Evolutionary conservation across 768 basidiomycete genomes (phyloP), one percentile per base, ranked within the genome.

Genomic region (Peribolospora baueri): DNA sequence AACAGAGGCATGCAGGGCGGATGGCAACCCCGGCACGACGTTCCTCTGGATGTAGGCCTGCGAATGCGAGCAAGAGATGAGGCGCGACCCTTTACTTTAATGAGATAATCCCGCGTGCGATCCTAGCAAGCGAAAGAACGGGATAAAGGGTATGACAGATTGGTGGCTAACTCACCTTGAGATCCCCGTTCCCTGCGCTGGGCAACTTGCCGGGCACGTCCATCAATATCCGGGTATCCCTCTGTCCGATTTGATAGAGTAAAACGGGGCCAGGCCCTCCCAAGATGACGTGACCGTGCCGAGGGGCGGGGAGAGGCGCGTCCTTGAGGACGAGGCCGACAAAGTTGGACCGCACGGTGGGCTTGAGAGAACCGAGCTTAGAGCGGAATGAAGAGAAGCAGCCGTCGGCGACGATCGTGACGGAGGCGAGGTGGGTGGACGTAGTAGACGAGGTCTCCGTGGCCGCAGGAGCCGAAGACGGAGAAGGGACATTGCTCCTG

Each of bases 401-500:
- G 0, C 91, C 91, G 65, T 98, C 91, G 4, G 90, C 87, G 56
- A 95, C 70, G 64, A 97, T 70, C 48, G 86, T 83, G 52, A 98
- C 67, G 59, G 81, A 78, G 0, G 84, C 87, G 56, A 71, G 73
- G 62, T 79, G 79, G 0, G 73, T 63, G 57, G 78, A 73, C 61
- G 61, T 45, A 14, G 49, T 57, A 36, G 57, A 25, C 36, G 76
- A 74, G 10, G 54, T 46, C 58, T 71, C 71, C 36, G 58, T 59
- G 10, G 67, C 65, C 13, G 13, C 57, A 64, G 40, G 53, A 57
- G 37, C 46, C n/a, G 52, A n/a, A 13, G 45, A 4, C 11, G 39
- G 5, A 0, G 45, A 45, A 1, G 48, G 11, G 57, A 58, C 72
- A 70, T 56, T 67, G 56, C 71, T 72, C 48, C 75, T 75, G 43